Conservation (phyloP, 129 eudicot species). For the Tanacetum coccineum region DNA sequence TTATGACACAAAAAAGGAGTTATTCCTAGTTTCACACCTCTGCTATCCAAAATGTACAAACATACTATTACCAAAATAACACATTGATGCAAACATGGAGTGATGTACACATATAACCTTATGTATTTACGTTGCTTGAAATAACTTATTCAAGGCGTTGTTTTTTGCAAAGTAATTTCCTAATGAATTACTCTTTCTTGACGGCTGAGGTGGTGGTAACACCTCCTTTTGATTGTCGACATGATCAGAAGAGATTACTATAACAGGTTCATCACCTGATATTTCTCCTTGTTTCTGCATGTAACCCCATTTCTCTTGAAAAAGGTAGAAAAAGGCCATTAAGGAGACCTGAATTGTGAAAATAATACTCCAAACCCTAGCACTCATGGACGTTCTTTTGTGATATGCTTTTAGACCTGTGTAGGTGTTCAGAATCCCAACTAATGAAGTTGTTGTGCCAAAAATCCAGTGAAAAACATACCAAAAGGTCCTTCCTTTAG, state of each 20-base stretch:
- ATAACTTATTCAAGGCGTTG: conserved; percentile 57
- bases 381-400: conserved; percentile 48
- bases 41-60: conserved; percentile 15
- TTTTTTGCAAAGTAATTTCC: conserved; percentile 56
- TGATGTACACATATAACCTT: conserved; percentile 3
- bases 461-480: conserved; percentile 65
- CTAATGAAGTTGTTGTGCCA: conserved; percentile 47
- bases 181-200: conserved; percentile 65
- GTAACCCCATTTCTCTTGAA: conserved; percentile 79
- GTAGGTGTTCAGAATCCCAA: conserved; percentile 58
- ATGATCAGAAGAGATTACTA: conserved; percentile 29
- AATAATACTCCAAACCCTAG: conserved; percentile 52
- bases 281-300: conserved; percentile 49
- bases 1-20: not conserved
- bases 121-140: conserved; percentile 42
- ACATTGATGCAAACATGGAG: conserved; percentile 20
- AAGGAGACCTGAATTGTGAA: conserved; percentile 61
- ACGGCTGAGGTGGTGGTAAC: conserved; percentile 28
- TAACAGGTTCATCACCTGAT: conserved; percentile 26
- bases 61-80: conserved; percentile 9
- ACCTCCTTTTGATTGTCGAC: conserved; percentile 35
- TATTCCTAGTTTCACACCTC: not conserved
- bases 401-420: conserved; percentile 68
- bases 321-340: conserved; percentile 55
- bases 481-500: conserved; percentile 48